phyloP scores from a whole-genome alignment of 1,139 yeast genomes.

The Spathaspora sp. region DNA sequence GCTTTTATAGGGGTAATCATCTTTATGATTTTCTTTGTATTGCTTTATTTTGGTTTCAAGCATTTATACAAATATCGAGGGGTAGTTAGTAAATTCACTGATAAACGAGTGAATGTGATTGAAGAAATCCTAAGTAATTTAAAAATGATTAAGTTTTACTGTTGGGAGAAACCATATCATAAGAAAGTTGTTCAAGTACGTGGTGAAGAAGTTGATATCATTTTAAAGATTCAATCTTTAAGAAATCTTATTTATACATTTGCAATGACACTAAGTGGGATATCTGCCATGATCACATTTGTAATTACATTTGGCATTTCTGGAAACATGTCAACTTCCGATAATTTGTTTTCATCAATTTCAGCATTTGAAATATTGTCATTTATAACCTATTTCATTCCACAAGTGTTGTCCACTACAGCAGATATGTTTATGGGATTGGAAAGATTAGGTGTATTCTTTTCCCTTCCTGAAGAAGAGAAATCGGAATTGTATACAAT shows the following conservation, averaged over 20 bases:
- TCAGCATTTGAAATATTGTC: conserved; percentile 62
- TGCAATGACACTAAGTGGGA: conserved; percentile 56
- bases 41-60: conserved; percentile 35
- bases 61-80: conserved; percentile 43
- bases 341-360: conserved; percentile 72
- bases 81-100: conserved; percentile 51
- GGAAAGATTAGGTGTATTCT: conserved; percentile 54
- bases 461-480: conserved; percentile 26
- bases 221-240: conserved; percentile 48
- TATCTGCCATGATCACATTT: conserved; percentile 70
- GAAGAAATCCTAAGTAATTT: conserved; percentile 65
- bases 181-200: conserved; percentile 44
- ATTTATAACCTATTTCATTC: conserved; percentile 54
- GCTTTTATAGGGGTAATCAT: conserved; percentile 63
- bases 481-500: conserved; percentile 13
- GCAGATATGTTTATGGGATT: conserved; percentile 65
- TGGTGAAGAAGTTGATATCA: conserved; percentile 44
- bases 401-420: conserved; percentile 64
- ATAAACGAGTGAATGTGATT: conserved; percentile 56
- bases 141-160: conserved; percentile 67
- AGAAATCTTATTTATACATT: conserved; percentile 58
- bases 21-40: conserved; percentile 33
- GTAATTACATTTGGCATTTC: conserved; percentile 56
- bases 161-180: conserved; percentile 61
- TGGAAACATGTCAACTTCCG: conserved; percentile 51